Conservation (phyloP, 169 alveolate genomes). For the Babesia bigemina region DNA sequence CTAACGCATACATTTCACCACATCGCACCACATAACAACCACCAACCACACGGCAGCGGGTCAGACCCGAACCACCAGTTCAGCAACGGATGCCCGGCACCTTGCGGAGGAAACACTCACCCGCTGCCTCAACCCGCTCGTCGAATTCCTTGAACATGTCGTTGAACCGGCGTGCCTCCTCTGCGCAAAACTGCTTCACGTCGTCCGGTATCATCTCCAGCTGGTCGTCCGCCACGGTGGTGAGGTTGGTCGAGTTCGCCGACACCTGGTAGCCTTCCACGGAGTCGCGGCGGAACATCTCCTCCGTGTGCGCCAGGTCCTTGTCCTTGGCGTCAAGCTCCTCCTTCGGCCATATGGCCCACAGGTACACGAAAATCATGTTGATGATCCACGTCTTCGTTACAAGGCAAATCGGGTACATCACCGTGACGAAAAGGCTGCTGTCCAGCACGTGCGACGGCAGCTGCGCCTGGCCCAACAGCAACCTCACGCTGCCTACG, state of each 20-base stretch:
- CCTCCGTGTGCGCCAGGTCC: slow-evolving; percentile 19
- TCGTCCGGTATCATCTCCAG: slow-evolving; percentile 56
- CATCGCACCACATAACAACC: not conserved
- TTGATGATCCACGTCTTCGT: slow-evolving; percentile 37
- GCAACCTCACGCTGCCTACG: slow-evolving; percentile 12
- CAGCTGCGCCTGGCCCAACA: slow-evolving; percentile 27
- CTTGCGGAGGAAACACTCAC: not conserved
- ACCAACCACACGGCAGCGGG: too few relatives aligned
- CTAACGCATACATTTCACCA: not conserved
- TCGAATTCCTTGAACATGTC: slow-evolving; percentile 27
- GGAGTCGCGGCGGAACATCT: slow-evolving; percentile 34
- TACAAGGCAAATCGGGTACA: slow-evolving; percentile 39
- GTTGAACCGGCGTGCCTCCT: slow-evolving; percentile 33
- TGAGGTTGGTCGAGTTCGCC: slow-evolving; percentile 6
- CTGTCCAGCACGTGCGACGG: slow-evolving; percentile 32
- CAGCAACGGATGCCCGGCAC: not conserved
- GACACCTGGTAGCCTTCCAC: not conserved
- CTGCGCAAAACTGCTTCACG: slow-evolving; percentile 35
- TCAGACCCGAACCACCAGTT: too few relatives aligned
- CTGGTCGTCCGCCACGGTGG: slow-evolving; percentile 45
- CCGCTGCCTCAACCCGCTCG: slow-evolving; percentile 6
- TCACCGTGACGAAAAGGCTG: slow-evolving; percentile 16
- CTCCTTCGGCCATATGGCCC: slow-evolving; percentile 69
- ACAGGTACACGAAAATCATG: slow-evolving; percentile 33
- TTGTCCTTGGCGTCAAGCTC: slow-evolving; percentile 17